Percentiles rank a stretch among this genome's conserved stretches.
These are phyloP conservation scores for Chaetomium sp. DNA, from an alignment of 2,329 filamentous ascomycete species.

Conservation along the genomic window DNA sequence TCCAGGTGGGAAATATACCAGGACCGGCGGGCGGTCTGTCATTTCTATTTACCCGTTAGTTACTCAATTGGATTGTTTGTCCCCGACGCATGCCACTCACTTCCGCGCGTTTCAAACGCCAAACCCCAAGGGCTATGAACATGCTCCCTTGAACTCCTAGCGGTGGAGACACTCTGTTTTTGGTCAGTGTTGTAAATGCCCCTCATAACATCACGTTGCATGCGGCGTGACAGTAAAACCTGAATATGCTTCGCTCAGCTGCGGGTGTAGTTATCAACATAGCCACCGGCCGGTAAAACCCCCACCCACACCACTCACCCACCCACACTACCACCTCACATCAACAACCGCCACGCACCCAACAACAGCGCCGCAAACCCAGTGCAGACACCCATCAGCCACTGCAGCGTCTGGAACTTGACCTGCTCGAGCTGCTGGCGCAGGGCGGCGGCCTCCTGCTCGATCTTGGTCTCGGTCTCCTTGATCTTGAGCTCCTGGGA, in stretches of 20 bases:
- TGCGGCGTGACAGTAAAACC: not conserved
- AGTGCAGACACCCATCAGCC: constrained; percentile 85
- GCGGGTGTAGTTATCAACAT: not conserved
- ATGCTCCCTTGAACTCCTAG: not conserved
- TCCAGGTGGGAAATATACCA: constrained; percentile 18
- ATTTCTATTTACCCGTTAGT: constrained; percentile 11
- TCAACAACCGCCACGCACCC: constrained; percentile 70
- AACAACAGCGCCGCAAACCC: constrained; percentile 67
- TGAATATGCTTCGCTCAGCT: not conserved
- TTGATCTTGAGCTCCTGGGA: constrained; percentile 97
- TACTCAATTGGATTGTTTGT: constrained; percentile 7
- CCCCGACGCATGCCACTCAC: not conserved
- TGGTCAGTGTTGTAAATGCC: not conserved
- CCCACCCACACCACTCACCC: not conserved
- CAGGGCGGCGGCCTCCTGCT: constrained; percentile 91
- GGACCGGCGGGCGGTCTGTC: constrained; percentile 21
- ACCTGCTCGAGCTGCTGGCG: constrained; percentile 93
- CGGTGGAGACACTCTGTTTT: no score
- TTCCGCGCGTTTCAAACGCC: not conserved
- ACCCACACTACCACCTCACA: constrained; percentile 48
- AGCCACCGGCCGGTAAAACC: not conserved
- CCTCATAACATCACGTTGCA: not conserved
- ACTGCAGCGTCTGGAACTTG: constrained; percentile 97
- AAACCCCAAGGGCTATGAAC: not conserved
- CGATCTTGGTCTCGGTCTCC: constrained; percentile 97